These are phyloP conservation scores for Lactarius hengduanensis DNA, from an alignment of 768 basidiomycete species.

Conservation along the genomic window DNA sequence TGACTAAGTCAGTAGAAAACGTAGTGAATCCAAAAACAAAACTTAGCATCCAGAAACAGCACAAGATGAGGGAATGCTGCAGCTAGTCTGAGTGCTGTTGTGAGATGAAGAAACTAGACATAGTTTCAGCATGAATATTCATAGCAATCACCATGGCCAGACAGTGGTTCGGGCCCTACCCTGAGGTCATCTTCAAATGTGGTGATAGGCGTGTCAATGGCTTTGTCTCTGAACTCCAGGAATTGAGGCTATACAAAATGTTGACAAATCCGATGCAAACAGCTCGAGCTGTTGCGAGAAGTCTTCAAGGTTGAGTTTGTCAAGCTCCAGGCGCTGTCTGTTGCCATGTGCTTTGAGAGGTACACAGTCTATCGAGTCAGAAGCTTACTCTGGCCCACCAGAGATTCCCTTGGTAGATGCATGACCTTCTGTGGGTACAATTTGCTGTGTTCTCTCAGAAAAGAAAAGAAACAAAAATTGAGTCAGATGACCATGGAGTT, in stretches of 20 bases:
- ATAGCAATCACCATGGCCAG: neutral
- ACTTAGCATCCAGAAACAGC: too few relatives aligned
- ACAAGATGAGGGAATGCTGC: too few relatives aligned
- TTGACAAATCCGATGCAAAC: slow-evolving; percentile 58
- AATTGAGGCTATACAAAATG: slow-evolving; percentile 36
- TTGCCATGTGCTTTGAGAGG: slow-evolving; percentile 43
- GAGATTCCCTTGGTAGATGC: slow-evolving; percentile 42
- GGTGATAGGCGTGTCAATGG: slow-evolving; percentile 62
- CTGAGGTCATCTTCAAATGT: slow-evolving; percentile 69
- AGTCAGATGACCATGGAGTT: slow-evolving; percentile 65
- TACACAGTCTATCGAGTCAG: slow-evolving; percentile 35
- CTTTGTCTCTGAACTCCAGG: slow-evolving; percentile 74
- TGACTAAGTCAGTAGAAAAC: too few relatives aligned
- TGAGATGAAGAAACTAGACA: slow-evolving; percentile 43
- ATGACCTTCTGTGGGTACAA: slow-evolving; percentile 63
- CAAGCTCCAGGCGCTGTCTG: slow-evolving; percentile 51
- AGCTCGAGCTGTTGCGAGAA: slow-evolving; percentile 65
- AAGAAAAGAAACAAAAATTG: slow-evolving; percentile 65
- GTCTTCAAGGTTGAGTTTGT: slow-evolving; percentile 59
- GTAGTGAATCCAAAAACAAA: too few relatives aligned
- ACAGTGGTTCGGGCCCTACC: slow-evolving; percentile 37
- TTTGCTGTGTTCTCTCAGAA: slow-evolving; percentile 78
- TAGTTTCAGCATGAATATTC: neutral
- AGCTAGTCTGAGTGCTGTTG: too few relatives aligned
- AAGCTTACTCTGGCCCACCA: slow-evolving; percentile 39